Conservation (phyloP, 1,139 yeast species). For the Debaryomycetaceae sp. region DNA sequence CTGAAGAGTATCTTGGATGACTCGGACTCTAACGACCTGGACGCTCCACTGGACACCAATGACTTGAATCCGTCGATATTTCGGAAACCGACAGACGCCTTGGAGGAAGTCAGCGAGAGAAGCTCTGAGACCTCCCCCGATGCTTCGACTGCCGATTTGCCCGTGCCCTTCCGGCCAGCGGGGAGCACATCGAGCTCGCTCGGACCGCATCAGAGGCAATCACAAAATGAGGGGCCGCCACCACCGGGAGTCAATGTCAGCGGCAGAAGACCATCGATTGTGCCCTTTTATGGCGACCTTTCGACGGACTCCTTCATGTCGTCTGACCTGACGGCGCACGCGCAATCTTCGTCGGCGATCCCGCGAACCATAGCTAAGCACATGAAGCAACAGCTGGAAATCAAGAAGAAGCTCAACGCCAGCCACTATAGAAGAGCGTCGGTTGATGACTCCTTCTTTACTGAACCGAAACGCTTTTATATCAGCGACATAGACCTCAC, state of each 20-base stretch:
- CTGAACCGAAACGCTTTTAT: conserved; percentile 53
- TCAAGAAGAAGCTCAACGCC: conserved; percentile 7
- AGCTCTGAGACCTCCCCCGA: conserved; percentile 7
- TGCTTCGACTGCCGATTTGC: conserved; percentile 3
- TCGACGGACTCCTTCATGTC: conserved; percentile 14
- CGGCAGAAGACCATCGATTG: conserved; percentile 26
- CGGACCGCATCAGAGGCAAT: background rate
- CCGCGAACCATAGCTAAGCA: conserved; percentile 6
- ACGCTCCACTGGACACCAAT: no score
- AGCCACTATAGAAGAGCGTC: conserved; percentile 52
- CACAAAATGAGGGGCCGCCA: background rate
- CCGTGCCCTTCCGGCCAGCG: conserved; percentile 6
- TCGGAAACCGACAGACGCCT: conserved; percentile 1
- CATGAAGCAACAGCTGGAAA: background rate
- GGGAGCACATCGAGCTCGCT: conserved; percentile 6
- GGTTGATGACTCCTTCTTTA: conserved; percentile 50
- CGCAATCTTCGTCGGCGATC: conserved; percentile 5
- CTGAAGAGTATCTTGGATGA: conserved; percentile 6
- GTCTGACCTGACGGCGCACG: conserved; percentile 3
- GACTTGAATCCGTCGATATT: no score
- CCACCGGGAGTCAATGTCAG: no score
- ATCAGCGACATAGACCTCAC: conserved; percentile 76
- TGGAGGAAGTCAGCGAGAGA: conserved; percentile 5
- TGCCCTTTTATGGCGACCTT: conserved; percentile 26
- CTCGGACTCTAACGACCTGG: conserved; percentile 5